Conservation (phyloP, 805 yeast genomes). For the Hanseniaspora singularis region DNA sequence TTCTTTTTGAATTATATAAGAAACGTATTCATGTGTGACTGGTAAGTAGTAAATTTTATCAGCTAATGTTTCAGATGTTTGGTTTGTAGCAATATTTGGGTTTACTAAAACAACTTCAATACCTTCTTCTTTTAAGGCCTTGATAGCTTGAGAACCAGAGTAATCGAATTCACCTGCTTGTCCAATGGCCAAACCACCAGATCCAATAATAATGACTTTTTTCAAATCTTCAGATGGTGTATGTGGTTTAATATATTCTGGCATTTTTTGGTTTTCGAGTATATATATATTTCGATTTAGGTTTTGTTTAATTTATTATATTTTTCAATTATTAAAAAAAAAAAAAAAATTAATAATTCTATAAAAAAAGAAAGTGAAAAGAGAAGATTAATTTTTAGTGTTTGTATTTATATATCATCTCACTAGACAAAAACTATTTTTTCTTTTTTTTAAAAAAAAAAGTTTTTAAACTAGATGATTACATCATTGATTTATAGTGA, state of each 20-base stretch:
- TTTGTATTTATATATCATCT: too few species aligned
- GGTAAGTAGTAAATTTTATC: conserved; percentile 97
- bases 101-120: conserved; percentile 90
- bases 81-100: conserved; percentile 97
- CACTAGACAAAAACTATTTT: too few species aligned
- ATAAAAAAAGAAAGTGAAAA: too few species aligned
- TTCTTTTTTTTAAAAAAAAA: too few species aligned
- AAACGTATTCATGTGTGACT: conserved; percentile 91
- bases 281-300: not conserved
- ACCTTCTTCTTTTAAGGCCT: conserved; percentile 95
- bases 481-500: too few species aligned
- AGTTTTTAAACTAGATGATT: too few species aligned
- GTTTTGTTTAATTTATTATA: too few species aligned
- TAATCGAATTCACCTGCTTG: conserved; percentile 99
- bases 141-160: conserved; percentile 97
- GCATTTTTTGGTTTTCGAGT: not conserved
- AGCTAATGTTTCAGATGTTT: conserved; percentile 94
- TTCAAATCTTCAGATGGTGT: conserved; percentile 25
- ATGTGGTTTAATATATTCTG: conserved; percentile 12
- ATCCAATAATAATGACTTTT: conserved; percentile 75
- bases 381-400: too few species aligned
- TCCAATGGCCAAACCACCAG: conserved; percentile 97
- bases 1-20: conserved; percentile 89
- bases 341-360: not conserved
- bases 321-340: not conserved